Evolutionary conservation across 345 rosid genomes (phyloP).

Genomic region (Brassica nigra): DNA sequence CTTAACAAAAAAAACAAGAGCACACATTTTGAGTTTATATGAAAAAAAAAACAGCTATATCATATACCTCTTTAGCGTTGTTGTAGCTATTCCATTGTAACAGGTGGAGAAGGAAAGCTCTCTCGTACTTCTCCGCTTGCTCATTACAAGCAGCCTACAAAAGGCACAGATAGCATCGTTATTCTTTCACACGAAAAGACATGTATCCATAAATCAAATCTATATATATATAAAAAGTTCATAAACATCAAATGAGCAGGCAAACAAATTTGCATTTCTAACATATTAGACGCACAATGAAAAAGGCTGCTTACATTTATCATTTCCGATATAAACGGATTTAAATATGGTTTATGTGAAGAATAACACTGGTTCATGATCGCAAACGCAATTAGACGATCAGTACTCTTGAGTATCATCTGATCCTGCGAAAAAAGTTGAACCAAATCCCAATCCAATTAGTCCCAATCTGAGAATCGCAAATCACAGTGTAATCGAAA

Average conservation of each 20-base stretch:
- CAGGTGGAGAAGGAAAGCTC: slow-evolving; percentile 81
- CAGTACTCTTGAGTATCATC: slow-evolving; percentile 50
- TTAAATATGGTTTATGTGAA: slow-evolving; percentile 51
- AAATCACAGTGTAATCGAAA: not conserved
- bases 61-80: slow-evolving; percentile 62
- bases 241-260: not conserved
- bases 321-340: slow-evolving; percentile 63
- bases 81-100: slow-evolving; percentile 54
- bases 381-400: slow-evolving; percentile 76
- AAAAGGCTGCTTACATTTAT: slow-evolving; percentile 47
- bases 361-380: slow-evolving; percentile 67
- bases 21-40: not conserved
- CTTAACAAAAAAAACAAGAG: not conserved
- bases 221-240: not conserved
- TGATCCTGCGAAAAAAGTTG: slow-evolving; percentile 51
- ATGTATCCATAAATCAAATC: not conserved
- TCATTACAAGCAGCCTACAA: slow-evolving; percentile 74
- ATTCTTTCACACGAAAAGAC: slow-evolving; percentile 12
- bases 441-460: slow-evolving; percentile 3
- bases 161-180: slow-evolving; percentile 16
- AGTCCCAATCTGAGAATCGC: slow-evolving; percentile 10
- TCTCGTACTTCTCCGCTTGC: slow-evolving; percentile 67
- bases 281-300: not conserved
- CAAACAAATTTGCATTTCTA: not conserved
- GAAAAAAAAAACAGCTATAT: not conserved